phyloP scores from a whole-genome alignment of 73 alveolate species.

The Tetrahymena elliotti region DNA sequence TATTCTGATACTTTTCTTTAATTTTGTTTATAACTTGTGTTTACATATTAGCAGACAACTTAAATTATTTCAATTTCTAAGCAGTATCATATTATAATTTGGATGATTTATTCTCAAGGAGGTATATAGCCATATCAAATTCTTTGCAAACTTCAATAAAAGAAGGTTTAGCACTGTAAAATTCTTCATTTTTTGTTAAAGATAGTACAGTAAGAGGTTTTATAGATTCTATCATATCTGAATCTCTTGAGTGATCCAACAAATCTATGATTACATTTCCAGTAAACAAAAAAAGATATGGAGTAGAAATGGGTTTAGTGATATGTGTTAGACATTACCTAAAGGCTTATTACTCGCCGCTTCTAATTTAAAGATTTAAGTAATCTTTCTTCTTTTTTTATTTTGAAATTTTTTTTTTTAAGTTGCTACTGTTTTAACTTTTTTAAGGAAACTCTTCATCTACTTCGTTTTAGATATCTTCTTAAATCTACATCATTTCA shows the following conservation, averaged over 20 bases:
- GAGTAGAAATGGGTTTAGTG: neutral
- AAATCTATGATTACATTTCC: neutral
- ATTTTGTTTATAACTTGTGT: neutral
- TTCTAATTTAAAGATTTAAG: neutral
- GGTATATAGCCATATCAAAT: neutral
- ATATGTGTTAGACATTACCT: neutral
- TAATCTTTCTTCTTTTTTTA: no score
- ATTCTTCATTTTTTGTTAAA: neutral
- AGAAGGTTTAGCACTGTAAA: neutral
- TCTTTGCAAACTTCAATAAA: neutral
- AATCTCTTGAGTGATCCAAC: neutral
- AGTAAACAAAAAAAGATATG: neutral
- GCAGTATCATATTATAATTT: neutral
- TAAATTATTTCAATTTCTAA: neutral
- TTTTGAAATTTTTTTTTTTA: no score
- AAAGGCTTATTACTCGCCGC: neutral
- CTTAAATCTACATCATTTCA: neutral
- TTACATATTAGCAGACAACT: neutral
- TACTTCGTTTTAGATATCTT: neutral
- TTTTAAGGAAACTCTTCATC: neutral
- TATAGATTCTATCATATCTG: neutral
- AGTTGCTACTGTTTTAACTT: neutral
- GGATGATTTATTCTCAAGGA: neutral
- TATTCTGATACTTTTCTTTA: neutral
- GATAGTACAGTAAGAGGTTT: neutral